Base-by-base conservation (phyloP, 2,329 filamentous ascomycete genomes). In the Alternaria incomplexa region DNA sequence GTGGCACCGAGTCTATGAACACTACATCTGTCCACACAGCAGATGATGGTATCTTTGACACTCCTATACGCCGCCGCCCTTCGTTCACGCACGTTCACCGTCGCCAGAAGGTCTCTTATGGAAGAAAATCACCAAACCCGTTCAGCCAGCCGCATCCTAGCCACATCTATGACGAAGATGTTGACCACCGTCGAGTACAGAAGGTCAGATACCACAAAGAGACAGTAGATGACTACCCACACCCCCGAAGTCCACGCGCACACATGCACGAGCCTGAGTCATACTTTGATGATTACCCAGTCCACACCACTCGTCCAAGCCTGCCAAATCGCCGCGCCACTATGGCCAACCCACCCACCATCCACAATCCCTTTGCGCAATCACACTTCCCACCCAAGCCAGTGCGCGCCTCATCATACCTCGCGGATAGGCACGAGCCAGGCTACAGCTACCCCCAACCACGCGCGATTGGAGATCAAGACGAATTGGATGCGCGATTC, bases 1-100 rank as follows among this genome's bases (percentile, higher is more conserved):
- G 73, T 43, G 71, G 71, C 23, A 73, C 70, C 1, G 65, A 62
- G 9, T 73, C 70, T 10, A 66, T 65, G 43, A 62, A 66, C 15
- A 61, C 62, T 28, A 66, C 68, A 4, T 76, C 73, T 6, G 50
- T 59, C 9, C 68, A 69, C 30, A 71, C 67, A 44, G 63, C 66
- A 26, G 68, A 69, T 11, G 69, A 73, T 45, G 64, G 65, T 28
- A 59, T 74, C 51, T 74, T 73, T 57, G 68, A 67, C 5, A 47
- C 47, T 11, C 65, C 67, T 28, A 25, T 65, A 7, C 62, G 61
- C 20, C n/a, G 47, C 20, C 50, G 47, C 30, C 50, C 63, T 13
- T 36, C 64, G 2, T 6, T 26, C 20, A 48, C 58, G 10, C 64
- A 45, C 23, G 46, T 47, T 25, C n/a, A 26, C 7, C 55, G 23